Evolutionary conservation across 2,329 filamentous ascomycete genomes (phyloP), one percentile per base, ranked within the genome.

Genomic region (Rutstroemia sydowiana): DNA sequence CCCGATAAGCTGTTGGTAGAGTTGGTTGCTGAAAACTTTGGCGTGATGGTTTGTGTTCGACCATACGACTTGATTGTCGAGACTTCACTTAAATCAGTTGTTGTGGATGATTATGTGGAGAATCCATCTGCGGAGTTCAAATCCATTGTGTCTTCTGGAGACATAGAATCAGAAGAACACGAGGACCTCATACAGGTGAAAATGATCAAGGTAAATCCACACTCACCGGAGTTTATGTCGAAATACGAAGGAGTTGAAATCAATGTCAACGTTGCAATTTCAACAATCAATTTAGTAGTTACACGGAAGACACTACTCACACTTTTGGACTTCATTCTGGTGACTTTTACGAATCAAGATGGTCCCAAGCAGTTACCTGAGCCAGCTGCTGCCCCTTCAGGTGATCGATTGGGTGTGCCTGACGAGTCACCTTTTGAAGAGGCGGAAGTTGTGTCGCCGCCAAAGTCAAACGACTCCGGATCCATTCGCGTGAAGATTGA

Each of bases 281-380:
- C 93, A 0, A 98, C 93, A 0, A 95, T 99, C 71, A 97, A 97
- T 65, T 69, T 98, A 20, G 82, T 98, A 31, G 90, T 99, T 8
- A 99, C 95, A 0, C 78, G 95, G 58, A 92, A 87, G 69, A 98
- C 95, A 0, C 73, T 98, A 3, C 75, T 99, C 48, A 98, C 92
- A 0, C 73, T 99, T 1, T 72, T 98, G 40, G 93, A 99, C 67
- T 99, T 98, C 63, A 84, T 96, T 31, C 81, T 98, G 16, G 77
- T 90, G 37, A 99, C 93, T 0, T 99, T 99, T 63, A 85, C 92
- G 1, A 81, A 76, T 55, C 77, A 76, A 7, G 76, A 75, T 48
- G 45, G 54, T 6, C 54, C 54, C 77, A 78, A 52, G 72, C 76
- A 46, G 69, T n/a, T 46, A 46, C 67, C 68, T 44, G 61, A 46